Evolutionary conservation across 2,329 filamentous ascomycete species (phyloP).

Genomic region (Tolypocladium nubicola): DNA sequence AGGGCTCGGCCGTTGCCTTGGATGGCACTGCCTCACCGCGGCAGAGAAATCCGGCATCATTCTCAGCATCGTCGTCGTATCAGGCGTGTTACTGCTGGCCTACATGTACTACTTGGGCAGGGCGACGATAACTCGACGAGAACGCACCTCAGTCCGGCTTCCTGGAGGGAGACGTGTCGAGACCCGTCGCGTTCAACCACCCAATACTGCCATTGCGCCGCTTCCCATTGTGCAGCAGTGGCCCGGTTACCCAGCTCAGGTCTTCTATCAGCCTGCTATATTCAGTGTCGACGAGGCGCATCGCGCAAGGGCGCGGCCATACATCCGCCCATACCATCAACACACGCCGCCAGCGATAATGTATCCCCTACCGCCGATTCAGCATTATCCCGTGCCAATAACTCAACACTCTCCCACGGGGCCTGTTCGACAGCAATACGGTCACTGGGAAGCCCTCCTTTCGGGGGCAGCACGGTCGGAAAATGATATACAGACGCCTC

Average conservation of each 20-base stretch:
- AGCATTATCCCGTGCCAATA: background rate
- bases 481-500: background rate
- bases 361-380: background rate
- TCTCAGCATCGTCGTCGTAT: slow-evolving; percentile 20
- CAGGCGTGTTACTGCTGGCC: slow-evolving; percentile 15
- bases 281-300: background rate
- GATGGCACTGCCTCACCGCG: slow-evolving; percentile 28
- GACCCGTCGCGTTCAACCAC: background rate
- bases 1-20: slow-evolving; percentile 11
- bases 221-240: background rate
- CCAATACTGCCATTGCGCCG: background rate
- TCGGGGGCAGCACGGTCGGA: background rate
- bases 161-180: slow-evolving; percentile 6
- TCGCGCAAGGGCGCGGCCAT: background rate
- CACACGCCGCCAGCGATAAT: background rate
- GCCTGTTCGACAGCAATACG: background rate
- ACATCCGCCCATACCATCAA: background rate
- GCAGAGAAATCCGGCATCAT: slow-evolving; percentile 28
- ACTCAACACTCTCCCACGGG: background rate
- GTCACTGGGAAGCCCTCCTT: background rate
- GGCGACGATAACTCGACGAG: slow-evolving; percentile 4
- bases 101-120: slow-evolving; percentile 24
- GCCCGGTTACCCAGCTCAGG: background rate
- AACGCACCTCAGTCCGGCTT: slow-evolving; percentile 1
- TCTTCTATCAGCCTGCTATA: slow-evolving; percentile 2